A percentile compares a stretch with the other conserved stretches of the same genome.
These are phyloP conservation scores for Stemphylium lycopersici DNA, from an alignment of 2,329 filamentous ascomycete genomes.

Conservation along the genomic window DNA sequence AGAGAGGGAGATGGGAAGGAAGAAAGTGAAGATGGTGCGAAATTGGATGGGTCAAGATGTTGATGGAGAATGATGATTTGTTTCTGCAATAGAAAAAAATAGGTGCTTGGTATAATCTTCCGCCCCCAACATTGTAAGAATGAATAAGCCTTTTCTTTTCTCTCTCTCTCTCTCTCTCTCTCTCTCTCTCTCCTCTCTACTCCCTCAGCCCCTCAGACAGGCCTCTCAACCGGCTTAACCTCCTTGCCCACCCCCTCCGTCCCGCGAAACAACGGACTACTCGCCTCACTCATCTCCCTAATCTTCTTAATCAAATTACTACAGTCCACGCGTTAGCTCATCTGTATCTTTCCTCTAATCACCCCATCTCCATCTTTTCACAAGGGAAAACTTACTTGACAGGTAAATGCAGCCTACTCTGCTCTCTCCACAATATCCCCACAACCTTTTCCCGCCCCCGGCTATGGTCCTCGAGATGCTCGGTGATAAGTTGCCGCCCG, in stretches of 20 bases:
- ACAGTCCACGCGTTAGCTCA: background rate
- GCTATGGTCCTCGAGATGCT: slow-evolving; percentile 68
- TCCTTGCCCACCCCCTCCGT: background rate
- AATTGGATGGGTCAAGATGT: background rate
- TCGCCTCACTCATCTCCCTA: slow-evolving; percentile 48
- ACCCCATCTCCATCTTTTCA: background rate
- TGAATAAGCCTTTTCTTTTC: background rate
- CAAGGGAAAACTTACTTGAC: slow-evolving; percentile 40
- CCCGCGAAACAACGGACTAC: slow-evolving; percentile 33
- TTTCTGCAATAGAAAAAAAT: background rate
- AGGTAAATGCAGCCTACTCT: slow-evolving; percentile 47
- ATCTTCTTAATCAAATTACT: slow-evolving; percentile 56
- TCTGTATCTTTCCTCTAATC: no score
- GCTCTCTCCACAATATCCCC: slow-evolving; percentile 62
- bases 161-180: no score
- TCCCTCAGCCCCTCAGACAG: slow-evolving; percentile 7
- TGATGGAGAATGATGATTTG: background rate
- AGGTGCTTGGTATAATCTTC: no score
- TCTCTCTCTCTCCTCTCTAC: no score
- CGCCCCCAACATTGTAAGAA: background rate
- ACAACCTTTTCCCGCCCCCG: slow-evolving; percentile 59
- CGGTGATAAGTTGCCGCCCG: slow-evolving; percentile 62
- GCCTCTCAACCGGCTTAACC: slow-evolving; percentile 19
- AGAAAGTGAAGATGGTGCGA: background rate
- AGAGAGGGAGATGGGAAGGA: background rate